Evolutionary conservation across 163 green algal species (phyloP), one percentile per base, ranked within the genome.

Genomic region (Volvox carteri): DNA sequence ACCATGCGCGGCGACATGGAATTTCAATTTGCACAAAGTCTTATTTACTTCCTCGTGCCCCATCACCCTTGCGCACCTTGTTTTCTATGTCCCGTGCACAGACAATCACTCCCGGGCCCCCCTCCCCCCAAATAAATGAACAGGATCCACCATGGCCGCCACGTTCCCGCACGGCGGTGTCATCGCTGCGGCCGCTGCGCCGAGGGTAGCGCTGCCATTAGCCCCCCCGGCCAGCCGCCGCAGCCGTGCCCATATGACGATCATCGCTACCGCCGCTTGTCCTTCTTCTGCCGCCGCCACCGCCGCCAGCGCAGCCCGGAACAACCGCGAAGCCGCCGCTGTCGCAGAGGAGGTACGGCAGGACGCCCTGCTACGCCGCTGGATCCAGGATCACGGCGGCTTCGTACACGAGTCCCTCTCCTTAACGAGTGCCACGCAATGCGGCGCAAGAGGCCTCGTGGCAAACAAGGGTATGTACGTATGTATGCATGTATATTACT

Each of bases 361-460:
- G 54, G 78, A 74, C 23, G 78, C 39, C 35, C 19, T 28, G 16
- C 16, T 84, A 14, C 78, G 78, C 18, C 56, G 9, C 56, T 85
- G 78, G 78, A 37, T 85, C 19, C 5, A 41, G 35, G 37, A 50
- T 4, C 37, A 85, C 56, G 78, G 78, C 25, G 78, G 78, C n/a
- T 77, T 46, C 78, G 58, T 86, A n/a, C 78, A 86, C 41, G 28
- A 58, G 21, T 25, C 56, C 25, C 62, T 86, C 58, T 60, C 60
- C 58, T 21, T 86, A 25, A 86, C 41, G n/a, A 33, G 54, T 41
- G 41, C 58, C 0, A 86, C 58, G 16, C 60, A 86, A 46, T 86
- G 79, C 62, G 79, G 79, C 62, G 28, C 62, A 8, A 60, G 79
- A 7, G 79, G 79, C 18, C 79, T 86, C 14, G 62, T 86, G 8